A percentile compares a stretch with the other conserved stretches of the same genome.
Evolutionary conservation across 2,329 filamentous ascomycete genomes (phyloP).

Genomic region (Botryotinia globosa): DNA sequence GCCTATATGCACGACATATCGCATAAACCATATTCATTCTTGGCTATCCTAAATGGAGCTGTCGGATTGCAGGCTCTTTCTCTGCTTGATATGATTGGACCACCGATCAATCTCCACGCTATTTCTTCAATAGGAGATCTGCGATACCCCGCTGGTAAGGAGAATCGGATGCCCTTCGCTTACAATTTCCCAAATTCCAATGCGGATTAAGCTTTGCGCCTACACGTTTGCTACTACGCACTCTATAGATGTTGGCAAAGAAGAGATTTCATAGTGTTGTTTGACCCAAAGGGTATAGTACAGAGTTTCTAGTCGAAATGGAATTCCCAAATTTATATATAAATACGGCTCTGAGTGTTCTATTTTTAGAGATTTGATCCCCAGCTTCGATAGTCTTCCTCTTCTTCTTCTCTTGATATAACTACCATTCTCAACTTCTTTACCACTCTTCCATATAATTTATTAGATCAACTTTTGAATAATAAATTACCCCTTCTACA

Average conservation of each 20-base stretch:
- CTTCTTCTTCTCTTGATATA: neutral
- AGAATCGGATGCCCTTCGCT: too few species aligned
- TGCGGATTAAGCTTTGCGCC: neutral
- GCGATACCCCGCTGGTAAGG: neutral
- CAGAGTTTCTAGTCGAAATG: neutral
- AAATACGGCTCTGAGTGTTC: neutral
- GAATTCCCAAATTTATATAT: neutral
- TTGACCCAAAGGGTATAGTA: neutral
- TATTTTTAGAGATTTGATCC: too few species aligned
- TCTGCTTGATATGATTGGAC: neutral
- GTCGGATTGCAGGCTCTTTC: rapidly evolving
- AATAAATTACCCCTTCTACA: neutral
- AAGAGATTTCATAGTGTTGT: neutral
- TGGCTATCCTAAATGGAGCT: neutral
- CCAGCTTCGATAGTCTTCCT: neutral
- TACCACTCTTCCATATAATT: neutral
- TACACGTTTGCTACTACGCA: rapidly evolving
- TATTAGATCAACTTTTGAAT: neutral
- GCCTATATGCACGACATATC: neutral
- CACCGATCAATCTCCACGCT: neutral
- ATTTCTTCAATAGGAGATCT: neutral
- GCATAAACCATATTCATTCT: neutral
- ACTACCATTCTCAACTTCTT: neutral
- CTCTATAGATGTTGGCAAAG: neutral
- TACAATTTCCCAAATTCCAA: neutral